Evolutionary conservation across 1,284 basidiomycete species (phyloP), one percentile per base, ranked within the genome.

Genomic region (Trichosporon faecale): DNA sequence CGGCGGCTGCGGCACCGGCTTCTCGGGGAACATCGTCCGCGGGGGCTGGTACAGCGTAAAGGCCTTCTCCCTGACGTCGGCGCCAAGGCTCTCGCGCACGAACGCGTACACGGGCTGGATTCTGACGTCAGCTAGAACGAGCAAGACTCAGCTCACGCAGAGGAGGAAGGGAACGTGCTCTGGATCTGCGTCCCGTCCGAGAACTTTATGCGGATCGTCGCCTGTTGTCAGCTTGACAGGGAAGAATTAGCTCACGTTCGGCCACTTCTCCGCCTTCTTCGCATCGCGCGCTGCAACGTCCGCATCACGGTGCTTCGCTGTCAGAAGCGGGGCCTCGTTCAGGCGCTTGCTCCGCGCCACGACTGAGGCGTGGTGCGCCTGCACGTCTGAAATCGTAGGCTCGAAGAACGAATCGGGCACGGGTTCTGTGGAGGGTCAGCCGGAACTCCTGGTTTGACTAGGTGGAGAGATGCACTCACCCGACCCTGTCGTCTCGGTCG

Each of bases 11-110:
- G 78, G 76, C 1, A 70, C 31, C 1, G 82, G 80, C 16, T 74
- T 70, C 74, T 84, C 83, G 49, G 82, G 81, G 70, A 78, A 84
- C n/a, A 71, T 71, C 5, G 71, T 76, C 60, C 76, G 72, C 1
- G 83, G 83, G 8, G 83, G 82, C 78, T 83, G 80, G 73, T 80
- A 84, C 7, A 84, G 77, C n/a, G 77, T 77, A 72, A 84, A 84
- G 8, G 74, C 68, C 67, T 80, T 78, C 12, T 61, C 21, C 1
- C 70, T 66, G 3, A 72, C 76, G n/a, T 69, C 65, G 11, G 76
- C 72, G 21, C 69, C 46, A 9, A 84, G 73, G 3, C 79, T 73
- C 2, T 76, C 74, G 46, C 83, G 74, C 4, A 84, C 81, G 66
- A 84, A 84, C 2, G 76, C 77, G 69, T 84, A 84, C 0, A 84